Evolutionary conservation across 148 eudicot species (phyloP).

Genomic region (Spergularia bocconei): DNA sequence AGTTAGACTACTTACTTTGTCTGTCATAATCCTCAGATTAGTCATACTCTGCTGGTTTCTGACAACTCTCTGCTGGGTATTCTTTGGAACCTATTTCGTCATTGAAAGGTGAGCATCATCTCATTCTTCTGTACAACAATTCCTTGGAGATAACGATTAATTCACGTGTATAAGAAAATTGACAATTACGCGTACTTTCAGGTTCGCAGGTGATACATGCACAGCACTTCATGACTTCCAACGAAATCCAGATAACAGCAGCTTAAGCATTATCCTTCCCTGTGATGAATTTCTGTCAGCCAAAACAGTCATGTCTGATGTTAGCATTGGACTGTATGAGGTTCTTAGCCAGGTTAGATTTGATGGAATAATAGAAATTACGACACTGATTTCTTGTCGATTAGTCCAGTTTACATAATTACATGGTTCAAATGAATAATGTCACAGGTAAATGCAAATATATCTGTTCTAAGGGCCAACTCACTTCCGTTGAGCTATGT

Average conservation of each 20-base stretch:
- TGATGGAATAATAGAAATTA: not conserved
- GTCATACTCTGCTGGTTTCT: constrained; percentile 55
- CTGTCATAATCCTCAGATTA: constrained; percentile 35
- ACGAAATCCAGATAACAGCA: constrained; percentile 61
- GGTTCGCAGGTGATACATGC: constrained; percentile 67
- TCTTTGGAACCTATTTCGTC: constrained; percentile 64
- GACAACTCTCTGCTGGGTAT: constrained; percentile 54
- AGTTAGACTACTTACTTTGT: not conserved
- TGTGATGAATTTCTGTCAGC: constrained; percentile 63
- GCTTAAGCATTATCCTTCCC: constrained; percentile 74
- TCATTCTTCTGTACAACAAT: not conserved
- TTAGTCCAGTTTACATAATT: not conserved
- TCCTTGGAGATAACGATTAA: not conserved
- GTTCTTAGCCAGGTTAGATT: constrained; percentile 43
- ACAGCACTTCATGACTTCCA: constrained; percentile 61
- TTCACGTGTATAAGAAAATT: not conserved
- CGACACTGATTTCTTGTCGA: not conserved
- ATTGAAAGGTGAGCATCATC: constrained; percentile 45
- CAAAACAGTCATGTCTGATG: constrained; percentile 41
- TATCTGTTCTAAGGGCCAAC: constrained; percentile 34
- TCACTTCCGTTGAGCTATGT: constrained; percentile 40
- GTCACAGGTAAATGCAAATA: constrained; percentile 57
- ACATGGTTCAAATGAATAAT: not conserved
- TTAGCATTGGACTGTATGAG: constrained; percentile 46
- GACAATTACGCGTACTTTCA: constrained; percentile 26